Base-by-base conservation (phyloP, 345 rosid genomes). In the Turritis glabra region DNA sequence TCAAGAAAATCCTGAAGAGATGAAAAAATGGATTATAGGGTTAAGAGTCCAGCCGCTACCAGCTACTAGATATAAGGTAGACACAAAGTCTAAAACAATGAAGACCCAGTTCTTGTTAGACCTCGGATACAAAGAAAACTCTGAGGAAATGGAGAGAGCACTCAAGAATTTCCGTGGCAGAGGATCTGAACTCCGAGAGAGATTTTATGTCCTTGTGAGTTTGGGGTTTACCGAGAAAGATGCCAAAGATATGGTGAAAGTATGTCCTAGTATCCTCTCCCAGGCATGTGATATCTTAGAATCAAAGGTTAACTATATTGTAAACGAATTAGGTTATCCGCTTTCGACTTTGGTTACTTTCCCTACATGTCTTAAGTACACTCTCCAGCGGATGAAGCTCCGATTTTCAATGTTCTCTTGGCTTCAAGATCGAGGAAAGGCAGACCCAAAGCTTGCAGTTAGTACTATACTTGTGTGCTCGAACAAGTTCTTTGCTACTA, bases 11-110 rank as follows among this genome's bases (percentile, higher is more conserved):
- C 97, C 97, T 1, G 78, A 82, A 40, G 86, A 73, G 80, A 58
- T 94, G 85, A 87, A 87, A 79, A 88, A 88, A 68, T 84, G 87
- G 90, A 85, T 61, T 21, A 23, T 66, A 35, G 91, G 96, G 37
- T 61, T 75, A 26, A 83, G 33, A 78, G 50, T 89, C 54, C 71
- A 68, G 71, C 86, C 67, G 0, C 17, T 91, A 51, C 87, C 91
- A 15, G 38, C 25, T 13, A 46, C 76, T 0, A 77, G 61, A 17
- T 48, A 3, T 27, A 48, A 48, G 54, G 80, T 82, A 71, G 75
- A 77, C 23, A 23, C 14, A 29, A 56, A 40, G 30, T 84, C 85
- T 5, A 55, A 66, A 64, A 48, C 18, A 27, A 76, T 84, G 82
- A 93, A 87, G 86, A 79, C 35, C 23, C 78, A 80, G 83, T 93